Evolutionary conservation across 139 green algal species (phyloP), one percentile per base, ranked within the genome.

Genomic region (Prasinococcaceae sp.): DNA sequence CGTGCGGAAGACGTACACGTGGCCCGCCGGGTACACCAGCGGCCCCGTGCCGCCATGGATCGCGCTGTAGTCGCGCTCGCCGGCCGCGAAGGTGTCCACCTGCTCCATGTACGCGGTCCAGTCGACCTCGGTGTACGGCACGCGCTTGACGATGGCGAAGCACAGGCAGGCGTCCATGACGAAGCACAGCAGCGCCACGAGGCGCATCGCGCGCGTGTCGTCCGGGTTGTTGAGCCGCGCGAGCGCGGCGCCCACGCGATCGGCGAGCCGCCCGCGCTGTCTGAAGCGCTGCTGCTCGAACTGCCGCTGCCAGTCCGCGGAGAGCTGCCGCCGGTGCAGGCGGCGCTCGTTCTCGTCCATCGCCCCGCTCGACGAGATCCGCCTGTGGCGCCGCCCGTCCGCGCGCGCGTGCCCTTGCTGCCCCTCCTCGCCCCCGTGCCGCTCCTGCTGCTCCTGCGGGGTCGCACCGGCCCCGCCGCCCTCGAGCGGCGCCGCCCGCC

Each of bases 11-110:
- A 82, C 37, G 67, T 90, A 85, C 22, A 93, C 43, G 53, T 81
- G 84, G 4, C 83, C 83, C 12, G 81, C 84, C 3, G 84, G 84
- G 66, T 93, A 93, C 22, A 93, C 83, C 35, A 87, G 61, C 1
- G 83, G 83, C 0, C 83, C 83, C 3, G 84, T 93, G 39, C 74
- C 68, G 4, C 84, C 84, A 0, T 60, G 33, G 3, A 93, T 39
- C 20, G 80, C 50, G 6, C 28, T 29, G 58, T 93, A 93, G 69
- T 93, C 75, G 6, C 64, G 53, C 65, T 93, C 79, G 6, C 84
- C 82, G 36, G 70, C 56, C 32, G 64, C 4, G 23, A 62, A 69
- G 1, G 5, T 6, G 6, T 47, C 19, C 17, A 73, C 68, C 37
- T 80, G 60, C 14, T 61, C 20, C 69, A 78, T 79, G 69, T 79